Evolutionary conservation across 768 basidiomycete genomes (phyloP).

Genomic region (Dentipellis fragilis): DNA sequence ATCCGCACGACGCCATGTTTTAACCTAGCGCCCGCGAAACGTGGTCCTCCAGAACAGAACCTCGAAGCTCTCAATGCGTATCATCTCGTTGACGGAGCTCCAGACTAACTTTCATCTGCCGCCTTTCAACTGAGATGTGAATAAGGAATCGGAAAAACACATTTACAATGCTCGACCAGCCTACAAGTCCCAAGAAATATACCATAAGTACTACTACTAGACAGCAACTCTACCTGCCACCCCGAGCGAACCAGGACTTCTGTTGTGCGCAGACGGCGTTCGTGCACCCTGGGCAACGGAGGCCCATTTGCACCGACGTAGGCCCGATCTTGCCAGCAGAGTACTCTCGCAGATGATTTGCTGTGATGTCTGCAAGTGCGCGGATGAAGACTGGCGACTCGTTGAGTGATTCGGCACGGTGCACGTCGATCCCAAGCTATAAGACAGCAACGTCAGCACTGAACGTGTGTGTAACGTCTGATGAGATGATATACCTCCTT

Average conservation of each 20-base stretch:
- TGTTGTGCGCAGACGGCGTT: constrained; percentile 80
- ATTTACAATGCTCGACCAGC: too few species aligned
- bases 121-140: too few species aligned
- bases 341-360: constrained; percentile 65
- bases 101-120: too few species aligned
- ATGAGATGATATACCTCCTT: constrained; percentile 53
- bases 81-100: too few species aligned
- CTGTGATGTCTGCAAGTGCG: constrained; percentile 85
- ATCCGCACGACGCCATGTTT: too few species aligned
- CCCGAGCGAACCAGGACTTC: constrained; percentile 83
- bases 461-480: background rate
- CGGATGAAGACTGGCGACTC: constrained; percentile 94
- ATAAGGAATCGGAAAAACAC: too few species aligned
- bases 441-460: background rate
- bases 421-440: constrained; percentile 85
- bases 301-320: constrained; percentile 66
- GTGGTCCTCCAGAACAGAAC: too few species aligned
- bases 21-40: too few species aligned
- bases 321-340: constrained; percentile 43
- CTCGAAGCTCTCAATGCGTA: too few species aligned
- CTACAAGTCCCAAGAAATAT: too few species aligned
- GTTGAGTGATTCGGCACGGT: constrained; percentile 86
- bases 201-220: background rate
- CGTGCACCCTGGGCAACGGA: constrained; percentile 91
- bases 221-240: constrained; percentile 31